Conservation (phyloP, 768 basidiomycete genomes). For the Tulasnella sp. region DNA sequence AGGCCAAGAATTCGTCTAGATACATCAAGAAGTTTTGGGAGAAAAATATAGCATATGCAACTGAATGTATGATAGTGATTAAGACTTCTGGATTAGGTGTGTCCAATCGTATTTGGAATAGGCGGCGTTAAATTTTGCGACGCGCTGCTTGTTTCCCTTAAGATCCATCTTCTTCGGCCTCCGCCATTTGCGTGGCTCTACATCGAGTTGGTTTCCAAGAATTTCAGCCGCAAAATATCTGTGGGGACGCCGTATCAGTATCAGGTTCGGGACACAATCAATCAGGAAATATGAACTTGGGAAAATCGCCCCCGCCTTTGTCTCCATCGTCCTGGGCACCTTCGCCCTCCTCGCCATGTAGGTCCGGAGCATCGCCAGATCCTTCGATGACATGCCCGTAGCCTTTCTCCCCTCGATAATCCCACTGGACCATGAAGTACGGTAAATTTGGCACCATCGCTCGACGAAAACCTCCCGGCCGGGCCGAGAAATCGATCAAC, state of each 20-base stretch:
- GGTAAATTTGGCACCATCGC: slow-evolving; percentile 95
- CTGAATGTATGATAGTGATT: slow-evolving; percentile 1
- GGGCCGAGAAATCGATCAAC: slow-evolving; percentile 80
- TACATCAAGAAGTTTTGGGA: no score
- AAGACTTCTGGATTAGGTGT: slow-evolving; percentile 20
- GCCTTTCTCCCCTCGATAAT: slow-evolving; percentile 94
- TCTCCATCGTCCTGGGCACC: slow-evolving; percentile 71
- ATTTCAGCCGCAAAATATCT: slow-evolving; percentile 96
- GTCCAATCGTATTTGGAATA: slow-evolving; percentile 49
- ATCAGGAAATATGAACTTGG: slow-evolving; percentile 41
- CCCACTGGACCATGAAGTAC: slow-evolving; percentile 98
- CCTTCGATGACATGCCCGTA: slow-evolving; percentile 99
- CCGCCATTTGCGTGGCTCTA: slow-evolving; percentile 80
- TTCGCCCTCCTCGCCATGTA: slow-evolving; percentile 49
- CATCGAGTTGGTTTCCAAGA: slow-evolving; percentile 78
- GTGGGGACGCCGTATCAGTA: not conserved
- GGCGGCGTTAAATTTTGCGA: slow-evolving; percentile 54
- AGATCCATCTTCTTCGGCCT: slow-evolving; percentile 66
- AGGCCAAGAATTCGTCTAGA: no score
- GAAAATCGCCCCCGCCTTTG: slow-evolving; percentile 86
- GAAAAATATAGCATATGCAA: no score
- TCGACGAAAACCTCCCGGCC: slow-evolving; percentile 87
- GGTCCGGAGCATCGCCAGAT: slow-evolving; percentile 40
- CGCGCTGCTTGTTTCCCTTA: slow-evolving; percentile 55
- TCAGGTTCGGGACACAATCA: not conserved